Evolutionary conservation across 2,329 filamentous ascomycete species (phyloP).

Genomic region (Fonsecaea multimorphosa): DNA sequence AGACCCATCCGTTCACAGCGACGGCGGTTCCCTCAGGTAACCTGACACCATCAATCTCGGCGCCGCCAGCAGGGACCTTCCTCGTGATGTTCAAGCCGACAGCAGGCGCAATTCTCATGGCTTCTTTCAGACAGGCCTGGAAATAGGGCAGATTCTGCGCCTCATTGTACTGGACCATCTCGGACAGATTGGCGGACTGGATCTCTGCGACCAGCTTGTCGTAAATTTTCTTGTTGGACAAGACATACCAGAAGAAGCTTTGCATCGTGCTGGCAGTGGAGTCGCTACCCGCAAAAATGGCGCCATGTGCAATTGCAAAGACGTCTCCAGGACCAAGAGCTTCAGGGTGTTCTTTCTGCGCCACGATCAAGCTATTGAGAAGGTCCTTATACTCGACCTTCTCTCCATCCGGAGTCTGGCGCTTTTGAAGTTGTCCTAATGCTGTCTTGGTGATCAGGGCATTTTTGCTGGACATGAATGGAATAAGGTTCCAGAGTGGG

Average conservation of each 20-base stretch:
- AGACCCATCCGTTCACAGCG: constrained; percentile 47
- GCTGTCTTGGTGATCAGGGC: constrained; percentile 59
- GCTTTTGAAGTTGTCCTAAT: constrained; percentile 54
- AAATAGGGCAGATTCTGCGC: constrained; percentile 36
- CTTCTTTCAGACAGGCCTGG: constrained; percentile 38
- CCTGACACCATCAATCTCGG: constrained; percentile 34
- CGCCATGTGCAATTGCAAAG: constrained; percentile 63
- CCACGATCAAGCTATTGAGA: constrained; percentile 59
- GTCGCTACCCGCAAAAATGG: constrained; percentile 61
- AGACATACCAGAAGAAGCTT: constrained; percentile 60
- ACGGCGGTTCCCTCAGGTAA: constrained; percentile 33
- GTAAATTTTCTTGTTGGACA: constrained; percentile 55
- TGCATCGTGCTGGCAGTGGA: constrained; percentile 66
- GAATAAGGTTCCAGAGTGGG: constrained; percentile 55
- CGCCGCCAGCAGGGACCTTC: constrained; percentile 37
- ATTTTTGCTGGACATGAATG: constrained; percentile 53
- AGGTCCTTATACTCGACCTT: constrained; percentile 57
- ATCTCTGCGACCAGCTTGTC: constrained; percentile 56
- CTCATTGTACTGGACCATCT: constrained; percentile 36
- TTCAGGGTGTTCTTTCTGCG: constrained; percentile 58
- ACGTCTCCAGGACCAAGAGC: constrained; percentile 60
- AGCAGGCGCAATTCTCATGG: constrained; percentile 39
- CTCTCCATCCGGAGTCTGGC: constrained; percentile 43
- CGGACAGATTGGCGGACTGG: constrained; percentile 32
- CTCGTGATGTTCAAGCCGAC: constrained; percentile 42